These are phyloP conservation scores for Stachybotrys chlorohalonatus DNA, from an alignment of 2,329 filamentous ascomycete species.

Conservation along the genomic window DNA sequence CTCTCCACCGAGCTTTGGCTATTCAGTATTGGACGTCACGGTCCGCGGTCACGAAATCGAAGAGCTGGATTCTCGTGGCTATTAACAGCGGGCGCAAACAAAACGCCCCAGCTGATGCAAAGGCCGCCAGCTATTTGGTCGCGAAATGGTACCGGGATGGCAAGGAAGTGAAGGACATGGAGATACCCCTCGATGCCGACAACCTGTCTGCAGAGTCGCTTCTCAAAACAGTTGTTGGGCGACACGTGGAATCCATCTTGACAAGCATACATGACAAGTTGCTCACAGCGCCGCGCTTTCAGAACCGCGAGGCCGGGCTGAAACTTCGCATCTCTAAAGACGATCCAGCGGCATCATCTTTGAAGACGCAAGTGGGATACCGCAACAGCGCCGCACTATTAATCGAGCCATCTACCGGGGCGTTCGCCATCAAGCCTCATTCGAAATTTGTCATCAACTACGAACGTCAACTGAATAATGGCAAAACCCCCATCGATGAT, in stretches of 20 bases:
- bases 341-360: conserved; percentile 56
- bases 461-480: conserved; percentile 57
- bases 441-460: conserved; percentile 44
- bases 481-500: conserved; percentile 46
- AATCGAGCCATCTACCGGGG: conserved; percentile 73
- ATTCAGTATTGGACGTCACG: conserved; percentile 84
- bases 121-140: conserved; percentile 44
- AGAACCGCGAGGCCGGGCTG: conserved; percentile 48
- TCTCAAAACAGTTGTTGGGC: conserved; percentile 63
- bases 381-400: conserved; percentile 50
- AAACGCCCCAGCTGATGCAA: conserved; percentile 27
- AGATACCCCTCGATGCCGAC: conserved; percentile 57
- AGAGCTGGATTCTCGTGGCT: conserved; percentile 88
- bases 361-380: conserved; percentile 63
- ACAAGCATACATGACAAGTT: conserved; percentile 56
- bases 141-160: conserved; percentile 80
- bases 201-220: conserved; percentile 66
- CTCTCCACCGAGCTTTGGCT: conserved; percentile 70
- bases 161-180: conserved; percentile 60
- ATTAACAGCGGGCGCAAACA: conserved; percentile 56
- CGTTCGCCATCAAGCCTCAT: conserved; percentile 60
- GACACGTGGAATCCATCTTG: conserved; percentile 66
- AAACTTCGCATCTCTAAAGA: conserved; percentile 46
- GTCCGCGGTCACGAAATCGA: conserved; percentile 42
- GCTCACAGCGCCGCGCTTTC: conserved; percentile 49